Conservation (phyloP, 164 flowering plant genomes). For the Macadamia integrifolia region DNA sequence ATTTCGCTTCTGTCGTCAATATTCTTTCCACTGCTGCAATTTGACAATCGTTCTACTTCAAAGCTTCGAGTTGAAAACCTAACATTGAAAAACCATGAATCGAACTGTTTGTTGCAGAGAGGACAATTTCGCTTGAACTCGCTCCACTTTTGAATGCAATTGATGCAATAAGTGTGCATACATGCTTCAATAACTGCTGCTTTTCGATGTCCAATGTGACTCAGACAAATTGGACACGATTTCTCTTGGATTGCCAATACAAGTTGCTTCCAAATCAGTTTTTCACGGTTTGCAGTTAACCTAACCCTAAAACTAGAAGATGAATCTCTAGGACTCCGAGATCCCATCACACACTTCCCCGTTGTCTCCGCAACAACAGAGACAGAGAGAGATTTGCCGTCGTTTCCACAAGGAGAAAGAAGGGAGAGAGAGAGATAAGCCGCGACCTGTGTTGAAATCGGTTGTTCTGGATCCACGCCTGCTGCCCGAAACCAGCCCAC, state of each 20-base stretch:
- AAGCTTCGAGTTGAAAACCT: conserved; percentile 25
- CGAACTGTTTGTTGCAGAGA: conserved; percentile 53
- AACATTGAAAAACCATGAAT: conserved; percentile 40
- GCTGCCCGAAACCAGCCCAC: too few species aligned
- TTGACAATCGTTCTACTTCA: conserved; percentile 23
- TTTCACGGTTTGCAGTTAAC: not conserved
- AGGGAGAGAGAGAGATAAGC: too few species aligned
- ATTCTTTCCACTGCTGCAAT: conserved; percentile 10
- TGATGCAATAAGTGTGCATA: conserved; percentile 51
- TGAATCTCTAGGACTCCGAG: too few species aligned
- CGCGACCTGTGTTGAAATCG: too few species aligned
- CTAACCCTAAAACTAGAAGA: too few species aligned
- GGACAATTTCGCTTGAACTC: conserved; percentile 53
- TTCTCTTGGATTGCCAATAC: conserved; percentile 28
- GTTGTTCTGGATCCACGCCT: too few species aligned
- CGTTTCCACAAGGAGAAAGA: too few species aligned
- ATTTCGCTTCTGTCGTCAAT: not conserved
- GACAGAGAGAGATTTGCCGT: too few species aligned
- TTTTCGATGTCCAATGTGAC: conserved; percentile 18
- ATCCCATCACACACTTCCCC: too few species aligned
- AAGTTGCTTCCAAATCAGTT: conserved; percentile 9
- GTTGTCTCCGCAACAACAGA: too few species aligned
- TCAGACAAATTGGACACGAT: conserved; percentile 61
- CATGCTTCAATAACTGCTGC: conserved; percentile 46
- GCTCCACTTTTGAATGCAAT: conserved; percentile 69